These are phyloP conservation scores for Monosporozyma solicola DNA, from an alignment of 805 yeast genomes.

Conservation along the genomic window DNA sequence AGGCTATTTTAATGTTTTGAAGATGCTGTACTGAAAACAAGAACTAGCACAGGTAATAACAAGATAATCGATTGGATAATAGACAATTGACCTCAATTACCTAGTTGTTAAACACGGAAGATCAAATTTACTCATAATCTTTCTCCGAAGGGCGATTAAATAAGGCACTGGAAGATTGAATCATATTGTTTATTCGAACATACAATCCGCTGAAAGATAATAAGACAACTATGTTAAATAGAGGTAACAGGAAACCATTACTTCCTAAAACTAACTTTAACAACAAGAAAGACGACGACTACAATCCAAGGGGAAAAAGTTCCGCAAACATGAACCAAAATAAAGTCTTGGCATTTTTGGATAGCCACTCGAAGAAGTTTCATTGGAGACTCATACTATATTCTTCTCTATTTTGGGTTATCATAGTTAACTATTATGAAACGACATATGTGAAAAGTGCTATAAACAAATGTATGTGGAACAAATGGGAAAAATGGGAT, in stretches of 20 bases:
- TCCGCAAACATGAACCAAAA: neutral
- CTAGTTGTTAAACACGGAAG: too few relatives aligned
- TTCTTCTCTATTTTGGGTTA: slow-evolving; percentile 34
- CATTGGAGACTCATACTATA: slow-evolving; percentile 22
- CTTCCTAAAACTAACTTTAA: neutral
- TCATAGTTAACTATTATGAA: slow-evolving; percentile 45
- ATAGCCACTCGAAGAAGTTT: slow-evolving; percentile 3
- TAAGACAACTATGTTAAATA: neutral
- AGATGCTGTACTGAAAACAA: too few relatives aligned
- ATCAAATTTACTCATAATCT: too few relatives aligned
- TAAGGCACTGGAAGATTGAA: neutral
- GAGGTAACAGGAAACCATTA: neutral
- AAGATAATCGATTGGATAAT: too few relatives aligned
- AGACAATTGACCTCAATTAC: too few relatives aligned
- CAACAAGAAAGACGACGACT: neutral
- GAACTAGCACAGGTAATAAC: too few relatives aligned
- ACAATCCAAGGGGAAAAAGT: neutral
- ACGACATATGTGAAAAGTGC: slow-evolving; percentile 39
- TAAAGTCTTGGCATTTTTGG: neutral
- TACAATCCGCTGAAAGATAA: neutral
- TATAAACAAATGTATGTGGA: slow-evolving; percentile 51
- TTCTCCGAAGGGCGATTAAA: too few relatives aligned
- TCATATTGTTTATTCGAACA: neutral
- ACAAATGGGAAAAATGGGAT: slow-evolving; percentile 54
- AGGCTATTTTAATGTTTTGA: too few relatives aligned